These are phyloP conservation scores for Penicillium steckii DNA, from an alignment of 495 filamentous ascomycete genomes.

Conservation along the genomic window DNA sequence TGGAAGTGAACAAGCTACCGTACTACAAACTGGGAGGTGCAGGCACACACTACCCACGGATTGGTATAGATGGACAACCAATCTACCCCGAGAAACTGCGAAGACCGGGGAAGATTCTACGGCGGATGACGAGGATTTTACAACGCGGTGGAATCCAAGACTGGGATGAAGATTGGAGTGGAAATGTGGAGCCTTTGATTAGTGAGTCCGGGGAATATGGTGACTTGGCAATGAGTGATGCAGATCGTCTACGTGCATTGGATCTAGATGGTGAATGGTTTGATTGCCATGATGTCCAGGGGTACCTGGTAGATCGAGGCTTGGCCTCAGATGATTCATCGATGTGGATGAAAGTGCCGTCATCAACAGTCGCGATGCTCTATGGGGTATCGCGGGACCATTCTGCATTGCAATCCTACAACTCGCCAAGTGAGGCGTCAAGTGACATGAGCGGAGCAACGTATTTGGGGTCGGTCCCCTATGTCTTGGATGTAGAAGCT, in stretches of 20 bases:
- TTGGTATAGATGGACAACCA: constrained; percentile 9
- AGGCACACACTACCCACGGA: constrained; percentile 52
- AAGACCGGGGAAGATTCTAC: constrained; percentile 19
- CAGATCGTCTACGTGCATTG: constrained; percentile 14
- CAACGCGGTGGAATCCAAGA: constrained; percentile 23
- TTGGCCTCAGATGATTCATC: constrained; percentile 18
- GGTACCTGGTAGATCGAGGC: constrained; percentile 22
- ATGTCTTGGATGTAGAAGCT: constrained; percentile 26
- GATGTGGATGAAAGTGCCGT: constrained; percentile 20
- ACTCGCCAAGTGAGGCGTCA: constrained; percentile 4
- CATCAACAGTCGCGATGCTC: constrained; percentile 9
- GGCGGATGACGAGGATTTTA: constrained; percentile 19
- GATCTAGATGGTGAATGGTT: constrained; percentile 31
- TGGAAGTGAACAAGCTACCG: constrained; percentile 58
- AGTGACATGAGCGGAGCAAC: constrained; percentile 1
- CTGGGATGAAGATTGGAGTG: constrained; percentile 33
- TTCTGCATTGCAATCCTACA: constrained; percentile 12
- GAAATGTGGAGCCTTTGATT: constrained; percentile 10
- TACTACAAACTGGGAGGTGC: constrained; percentile 67
- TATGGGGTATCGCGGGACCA: constrained; percentile 15
- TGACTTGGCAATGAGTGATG: constrained; percentile 6
- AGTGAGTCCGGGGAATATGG: background rate
- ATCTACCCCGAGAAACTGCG: constrained; percentile 23
- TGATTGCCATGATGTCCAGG: constrained; percentile 31
- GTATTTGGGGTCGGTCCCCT: constrained; percentile 4